Evolutionary conservation across 208 protist species (phyloP).

Genomic region (Trypanosoma brucei): DNA sequence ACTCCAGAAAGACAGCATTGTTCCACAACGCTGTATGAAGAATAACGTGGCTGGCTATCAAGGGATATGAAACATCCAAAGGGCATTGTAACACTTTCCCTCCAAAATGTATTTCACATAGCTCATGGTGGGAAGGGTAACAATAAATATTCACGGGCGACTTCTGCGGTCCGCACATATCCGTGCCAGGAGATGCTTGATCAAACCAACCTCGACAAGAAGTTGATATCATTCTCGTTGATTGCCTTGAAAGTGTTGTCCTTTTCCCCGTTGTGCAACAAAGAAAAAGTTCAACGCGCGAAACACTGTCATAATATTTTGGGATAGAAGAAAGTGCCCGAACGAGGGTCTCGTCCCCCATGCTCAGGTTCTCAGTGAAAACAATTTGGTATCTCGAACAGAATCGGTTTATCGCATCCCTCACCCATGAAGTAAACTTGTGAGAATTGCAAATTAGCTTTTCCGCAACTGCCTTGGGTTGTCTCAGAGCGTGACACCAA

Average conservation of each 20-base stretch:
- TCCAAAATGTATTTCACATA: constrained; percentile 27
- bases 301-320: constrained; percentile 22
- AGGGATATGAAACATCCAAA: constrained; percentile 70
- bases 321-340: constrained; percentile 36
- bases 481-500: constrained; percentile 63
- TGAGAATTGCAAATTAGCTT: constrained; percentile 27
- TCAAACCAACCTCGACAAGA: constrained; percentile 80
- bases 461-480: constrained; percentile 26
- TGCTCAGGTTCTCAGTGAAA: constrained; percentile 25
- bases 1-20: constrained; percentile 71
- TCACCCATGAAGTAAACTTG: constrained; percentile 40
- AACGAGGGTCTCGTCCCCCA: constrained; percentile 25
- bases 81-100: constrained; percentile 59
- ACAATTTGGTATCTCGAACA: constrained; percentile 35
- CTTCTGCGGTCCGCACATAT: constrained; percentile 27
- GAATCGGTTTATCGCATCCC: constrained; percentile 30
- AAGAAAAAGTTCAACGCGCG: constrained; percentile 44
- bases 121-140: constrained; percentile 49
- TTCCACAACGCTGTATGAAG: constrained; percentile 80
- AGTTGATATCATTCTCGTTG: constrained; percentile 25
- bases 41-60: constrained; percentile 56
- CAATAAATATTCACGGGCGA: constrained; percentile 51
- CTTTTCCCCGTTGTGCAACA: constrained; percentile 28
- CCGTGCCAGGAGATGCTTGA: constrained; percentile 37
- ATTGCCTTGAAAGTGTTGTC: constrained; percentile 26